A percentile compares a stretch with the other conserved stretches of the same genome.
Evolutionary conservation across 1,139 yeast species (phyloP).

Genomic region (Waltiozyma sp.): DNA sequence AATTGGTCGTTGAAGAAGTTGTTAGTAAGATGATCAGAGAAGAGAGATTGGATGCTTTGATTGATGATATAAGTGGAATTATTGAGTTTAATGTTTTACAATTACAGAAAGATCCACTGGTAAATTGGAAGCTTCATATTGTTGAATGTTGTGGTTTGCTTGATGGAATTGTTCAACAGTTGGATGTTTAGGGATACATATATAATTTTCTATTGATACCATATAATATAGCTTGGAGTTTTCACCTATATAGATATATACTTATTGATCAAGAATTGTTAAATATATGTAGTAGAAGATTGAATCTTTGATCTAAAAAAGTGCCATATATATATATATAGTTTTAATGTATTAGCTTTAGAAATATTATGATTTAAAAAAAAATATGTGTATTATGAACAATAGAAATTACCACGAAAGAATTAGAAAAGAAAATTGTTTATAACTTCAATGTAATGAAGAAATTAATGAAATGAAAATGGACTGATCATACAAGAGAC

Average conservation of each 20-base stretch:
- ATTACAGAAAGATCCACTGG: background rate
- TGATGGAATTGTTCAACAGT: constrained; percentile 12
- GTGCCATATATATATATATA: too few species aligned
- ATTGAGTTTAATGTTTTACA: constrained; percentile 18
- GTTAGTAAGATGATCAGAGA: constrained; percentile 13
- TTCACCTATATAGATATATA: too few species aligned
- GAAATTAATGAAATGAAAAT: background rate
- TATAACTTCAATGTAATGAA: background rate
- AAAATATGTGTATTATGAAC: too few species aligned
- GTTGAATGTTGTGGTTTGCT: constrained; percentile 11
- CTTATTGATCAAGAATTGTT: too few species aligned
- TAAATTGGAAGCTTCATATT: constrained; percentile 16
- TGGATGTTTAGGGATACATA: background rate
- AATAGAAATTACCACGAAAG: too few species aligned
- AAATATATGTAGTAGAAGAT: too few species aligned
- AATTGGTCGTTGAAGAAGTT: constrained; percentile 7
- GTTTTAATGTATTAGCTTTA: too few species aligned
- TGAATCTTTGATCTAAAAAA: too few species aligned
- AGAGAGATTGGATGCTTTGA: constrained; percentile 17
- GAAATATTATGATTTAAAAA: too few species aligned
- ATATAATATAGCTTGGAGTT: too few species aligned
- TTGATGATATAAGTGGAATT: constrained; percentile 26
- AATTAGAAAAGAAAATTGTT: too few species aligned
- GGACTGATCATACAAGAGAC: constrained; percentile 5
- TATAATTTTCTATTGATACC: too few species aligned